These are phyloP conservation scores for Agaricus bisporus DNA, from an alignment of 768 basidiomycete species.

Conservation along the genomic window DNA sequence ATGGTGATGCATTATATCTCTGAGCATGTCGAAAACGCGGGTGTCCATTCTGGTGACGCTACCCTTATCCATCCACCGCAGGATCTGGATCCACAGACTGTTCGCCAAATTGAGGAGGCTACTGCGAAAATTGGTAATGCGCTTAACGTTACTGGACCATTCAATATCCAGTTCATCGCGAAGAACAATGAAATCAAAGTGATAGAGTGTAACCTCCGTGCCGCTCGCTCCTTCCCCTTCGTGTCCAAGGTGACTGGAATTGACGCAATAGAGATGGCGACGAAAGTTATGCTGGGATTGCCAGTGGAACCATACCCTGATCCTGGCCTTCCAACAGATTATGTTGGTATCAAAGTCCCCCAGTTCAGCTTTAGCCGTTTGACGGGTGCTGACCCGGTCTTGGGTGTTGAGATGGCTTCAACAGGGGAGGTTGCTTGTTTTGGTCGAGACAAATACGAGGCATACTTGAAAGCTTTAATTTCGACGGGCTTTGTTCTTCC, in stretches of 20 bases:
- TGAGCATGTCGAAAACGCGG: slow-evolving; percentile 98
- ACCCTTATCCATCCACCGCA: slow-evolving; percentile 98
- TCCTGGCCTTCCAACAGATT: slow-evolving; percentile 78
- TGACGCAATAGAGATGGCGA: slow-evolving; percentile 98
- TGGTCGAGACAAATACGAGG: slow-evolving; percentile 95
- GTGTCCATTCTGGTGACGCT: slow-evolving; percentile 98
- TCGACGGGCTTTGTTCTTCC: slow-evolving; percentile 93
- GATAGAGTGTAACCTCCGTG: slow-evolving; percentile 98
- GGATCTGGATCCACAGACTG: slow-evolving; percentile 95
- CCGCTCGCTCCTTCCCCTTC: slow-evolving; percentile 97
- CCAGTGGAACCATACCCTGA: slow-evolving; percentile 91
- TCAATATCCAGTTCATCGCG: slow-evolving; percentile 99
- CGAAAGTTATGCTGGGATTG: slow-evolving; percentile 94
- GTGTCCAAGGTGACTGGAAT: slow-evolving; percentile 97
- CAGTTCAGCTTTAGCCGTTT: slow-evolving; percentile 98
- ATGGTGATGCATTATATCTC: slow-evolving; percentile 99
- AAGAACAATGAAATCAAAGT: slow-evolving; percentile 99
- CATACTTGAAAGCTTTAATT: slow-evolving; percentile 94
- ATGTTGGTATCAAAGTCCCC: slow-evolving; percentile 99
- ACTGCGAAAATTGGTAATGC: slow-evolving; percentile 97
- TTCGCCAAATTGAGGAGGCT: slow-evolving; percentile 93
- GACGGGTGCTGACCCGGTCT: slow-evolving; percentile 94
- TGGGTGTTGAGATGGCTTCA: slow-evolving; percentile 99
- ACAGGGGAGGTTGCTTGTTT: slow-evolving; percentile 99
- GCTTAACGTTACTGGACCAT: slow-evolving; percentile 96